phyloP scores from a whole-genome alignment of 2,329 filamentous ascomycete species.

The Aquanectria penicillioides region DNA sequence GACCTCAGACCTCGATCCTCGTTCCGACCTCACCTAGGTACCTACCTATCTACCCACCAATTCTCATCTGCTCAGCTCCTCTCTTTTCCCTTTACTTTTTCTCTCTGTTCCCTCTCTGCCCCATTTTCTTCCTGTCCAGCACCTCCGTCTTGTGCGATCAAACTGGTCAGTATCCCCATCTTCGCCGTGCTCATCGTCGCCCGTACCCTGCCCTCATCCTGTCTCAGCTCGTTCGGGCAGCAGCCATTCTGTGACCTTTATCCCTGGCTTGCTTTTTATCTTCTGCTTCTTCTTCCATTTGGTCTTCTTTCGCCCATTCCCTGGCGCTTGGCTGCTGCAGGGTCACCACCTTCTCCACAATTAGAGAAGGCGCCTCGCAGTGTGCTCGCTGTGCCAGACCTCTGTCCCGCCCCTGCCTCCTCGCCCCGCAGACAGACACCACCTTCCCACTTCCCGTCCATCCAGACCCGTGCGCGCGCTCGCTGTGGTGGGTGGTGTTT shows the following conservation, averaged over 20 bases:
- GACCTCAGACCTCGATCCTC: constrained; percentile 23
- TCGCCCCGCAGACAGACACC: not conserved
- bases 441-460: not conserved
- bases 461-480: no score
- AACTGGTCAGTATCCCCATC: not conserved
- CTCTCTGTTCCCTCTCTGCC: constrained; percentile 7
- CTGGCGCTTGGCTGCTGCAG: constrained; percentile 19
- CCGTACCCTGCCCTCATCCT: no score
- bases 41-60: not conserved
- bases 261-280: not conserved
- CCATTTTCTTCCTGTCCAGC: not conserved
- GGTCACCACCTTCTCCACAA: constrained; percentile 15
- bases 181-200: no score
- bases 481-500: no score
- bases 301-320: constrained; percentile 6
- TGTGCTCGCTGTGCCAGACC: not conserved
- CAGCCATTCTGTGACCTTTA: not conserved
- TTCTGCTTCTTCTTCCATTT: not conserved
- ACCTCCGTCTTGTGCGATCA: not conserved
- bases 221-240: not conserved
- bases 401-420: not conserved
- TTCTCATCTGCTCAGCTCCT: constrained; percentile 18
- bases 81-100: constrained; percentile 19
- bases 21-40: constrained; percentile 1
- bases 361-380: constrained; percentile 5